phyloP scores from a whole-genome alignment of 169 alveolate species.

The Eimeria necatrix region DNA sequence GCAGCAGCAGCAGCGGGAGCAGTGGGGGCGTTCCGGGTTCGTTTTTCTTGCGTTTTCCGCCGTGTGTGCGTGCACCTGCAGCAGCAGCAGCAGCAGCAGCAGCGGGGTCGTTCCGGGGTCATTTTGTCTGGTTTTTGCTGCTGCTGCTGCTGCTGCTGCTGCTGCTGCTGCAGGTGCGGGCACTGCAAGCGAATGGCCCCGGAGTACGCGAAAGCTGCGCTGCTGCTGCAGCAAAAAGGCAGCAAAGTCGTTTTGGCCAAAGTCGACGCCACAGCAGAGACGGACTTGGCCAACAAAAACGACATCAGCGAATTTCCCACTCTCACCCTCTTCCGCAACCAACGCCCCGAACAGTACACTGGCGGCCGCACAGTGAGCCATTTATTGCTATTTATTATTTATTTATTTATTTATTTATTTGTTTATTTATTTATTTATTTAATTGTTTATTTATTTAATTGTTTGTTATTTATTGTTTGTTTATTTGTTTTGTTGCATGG shows the following conservation, averaged over 20 bases:
- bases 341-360: constrained; percentile 82
- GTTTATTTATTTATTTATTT: too few relatives aligned
- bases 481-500: too few relatives aligned
- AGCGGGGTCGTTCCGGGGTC: too few relatives aligned
- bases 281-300: constrained; percentile 82
- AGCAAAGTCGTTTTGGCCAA: constrained; percentile 76
- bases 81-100: too few relatives aligned
- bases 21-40: too few relatives aligned
- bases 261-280: constrained; percentile 84
- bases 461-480: too few relatives aligned
- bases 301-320: constrained; percentile 90
- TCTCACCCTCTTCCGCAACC: constrained; percentile 84
- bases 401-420: too few relatives aligned
- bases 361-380: constrained; percentile 80
- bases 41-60: too few relatives aligned
- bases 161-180: constrained; percentile 89
- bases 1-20: too few relatives aligned
- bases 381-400: too few relatives aligned
- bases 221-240: constrained; percentile 73
- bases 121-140: not conserved
- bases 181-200: constrained; percentile 93
- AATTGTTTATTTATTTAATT: too few relatives aligned
- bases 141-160: constrained; percentile 28
- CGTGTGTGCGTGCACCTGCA: too few relatives aligned
- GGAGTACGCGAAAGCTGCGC: constrained; percentile 90